Evolutionary conservation across 768 basidiomycete species (phyloP).

Genomic region (Pisolithus orientalis): DNA sequence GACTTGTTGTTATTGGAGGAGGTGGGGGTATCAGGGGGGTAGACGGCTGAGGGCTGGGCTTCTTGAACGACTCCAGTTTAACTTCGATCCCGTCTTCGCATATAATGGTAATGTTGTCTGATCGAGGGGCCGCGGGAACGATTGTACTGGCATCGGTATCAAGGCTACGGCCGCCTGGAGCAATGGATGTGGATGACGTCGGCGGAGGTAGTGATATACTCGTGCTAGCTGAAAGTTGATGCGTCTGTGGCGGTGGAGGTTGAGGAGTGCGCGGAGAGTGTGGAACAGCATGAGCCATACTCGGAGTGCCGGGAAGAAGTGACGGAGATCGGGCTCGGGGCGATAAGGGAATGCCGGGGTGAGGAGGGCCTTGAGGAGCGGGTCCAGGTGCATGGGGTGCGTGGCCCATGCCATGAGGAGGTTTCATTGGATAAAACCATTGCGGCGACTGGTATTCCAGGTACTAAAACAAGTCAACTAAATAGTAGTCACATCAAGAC

Average conservation of each 20-base stretch:
- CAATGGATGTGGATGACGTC: constrained; percentile 51
- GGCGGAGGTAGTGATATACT: constrained; percentile 55
- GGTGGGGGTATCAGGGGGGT: constrained; percentile 34
- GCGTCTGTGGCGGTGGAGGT: constrained; percentile 37
- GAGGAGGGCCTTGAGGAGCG: constrained; percentile 36
- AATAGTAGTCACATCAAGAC: not conserved
- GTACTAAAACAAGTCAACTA: constrained; percentile 28
- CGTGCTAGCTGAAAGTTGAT: constrained; percentile 40
- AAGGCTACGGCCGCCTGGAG: constrained; percentile 37
- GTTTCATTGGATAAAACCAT: constrained; percentile 35
- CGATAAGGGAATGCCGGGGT: constrained; percentile 56
- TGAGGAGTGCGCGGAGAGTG: constrained; percentile 40
- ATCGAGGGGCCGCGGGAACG: constrained; percentile 44
- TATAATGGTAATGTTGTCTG: constrained; percentile 49
- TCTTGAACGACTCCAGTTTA: constrained; percentile 49
- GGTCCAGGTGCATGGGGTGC: constrained; percentile 34
- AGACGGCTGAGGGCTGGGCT: constrained; percentile 37
- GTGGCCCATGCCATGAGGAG: constrained; percentile 27
- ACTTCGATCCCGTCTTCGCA: constrained; percentile 60
- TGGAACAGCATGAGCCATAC: constrained; percentile 52
- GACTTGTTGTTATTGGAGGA: constrained; percentile 21
- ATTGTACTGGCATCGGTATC: constrained; percentile 63
- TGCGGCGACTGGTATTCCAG: constrained; percentile 42
- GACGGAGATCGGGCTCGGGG: constrained; percentile 53
- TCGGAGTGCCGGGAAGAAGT: constrained; percentile 66